Evolutionary conservation across 2,329 filamentous ascomycete species (phyloP), one percentile per base, ranked within the genome.

Genomic region (Cyanodermella asteris): DNA sequence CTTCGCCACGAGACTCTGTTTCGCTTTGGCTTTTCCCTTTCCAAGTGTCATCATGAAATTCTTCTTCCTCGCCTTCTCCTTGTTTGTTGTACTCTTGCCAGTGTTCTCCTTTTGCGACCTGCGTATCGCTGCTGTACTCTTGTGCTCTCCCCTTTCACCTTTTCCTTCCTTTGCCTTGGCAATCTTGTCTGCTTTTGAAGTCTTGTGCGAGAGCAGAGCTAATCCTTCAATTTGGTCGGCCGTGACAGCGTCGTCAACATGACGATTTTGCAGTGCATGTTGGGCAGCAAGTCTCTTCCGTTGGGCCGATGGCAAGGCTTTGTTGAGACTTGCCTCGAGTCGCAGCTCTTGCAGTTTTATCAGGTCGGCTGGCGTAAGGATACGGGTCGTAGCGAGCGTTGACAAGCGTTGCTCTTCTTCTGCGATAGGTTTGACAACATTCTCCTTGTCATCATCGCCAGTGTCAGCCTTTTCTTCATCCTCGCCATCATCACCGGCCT

Each of bases 11-110:
- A 97, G 55, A 64, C 80, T 91, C 42, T 82, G 65, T 71, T 93
- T 93, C 43, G 87, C 74, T 61, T 94, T 97, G 37, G 64, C 66
- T 61, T 87, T 90, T 7, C 87, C 87, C 59, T 97, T 94, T 30
- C 84, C 78, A 31, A 97, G 53, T 19, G 84, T 94, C 87, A 97
- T 97, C 40, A 97, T 47, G 53, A 97, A 91, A 50, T 97, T 97
- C 75, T 97, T 97, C 63, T 78, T 80, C 38, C 84, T 61, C 20
- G 76, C 69, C 66, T 97, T 97, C 59, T 97, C 87, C 55, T 76
- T 77, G 53, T 97, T 97, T 36, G 84, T 94, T 18, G 80, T 82
- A 46, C 77, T 91, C 69, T 94, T 94, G 41, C 87, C 87, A 51
- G 81, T 67, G 2, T 69, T 62, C 40, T 72, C 68, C 64, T 91